Conservation (phyloP, 306 rosid species). For the Lathyrus oleraceus region DNA sequence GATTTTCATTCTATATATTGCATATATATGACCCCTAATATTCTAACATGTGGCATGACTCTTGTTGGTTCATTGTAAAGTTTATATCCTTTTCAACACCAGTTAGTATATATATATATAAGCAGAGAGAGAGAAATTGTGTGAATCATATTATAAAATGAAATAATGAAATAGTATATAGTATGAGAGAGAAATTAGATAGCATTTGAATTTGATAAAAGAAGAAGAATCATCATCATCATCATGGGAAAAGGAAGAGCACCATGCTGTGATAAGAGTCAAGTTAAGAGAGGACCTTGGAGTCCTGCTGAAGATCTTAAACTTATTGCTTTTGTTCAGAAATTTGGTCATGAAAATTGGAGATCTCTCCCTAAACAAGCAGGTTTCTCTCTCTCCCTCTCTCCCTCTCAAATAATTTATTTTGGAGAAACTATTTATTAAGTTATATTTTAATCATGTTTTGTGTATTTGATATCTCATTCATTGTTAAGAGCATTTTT, state of each 20-base stretch:
- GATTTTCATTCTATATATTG: conserved; percentile 56
- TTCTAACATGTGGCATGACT: conserved; percentile 53
- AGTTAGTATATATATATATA: conserved; percentile 24
- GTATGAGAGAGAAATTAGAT: conserved; percentile 14
- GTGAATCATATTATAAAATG: conserved; percentile 12
- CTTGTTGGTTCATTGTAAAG: conserved; percentile 44
- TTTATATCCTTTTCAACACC: conserved; percentile 12
- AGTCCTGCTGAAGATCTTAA: conserved; percentile 82
- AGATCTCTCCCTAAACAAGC: conserved; percentile 91
- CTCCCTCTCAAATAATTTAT: not conserved
- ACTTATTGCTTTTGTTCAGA: conserved; percentile 84
- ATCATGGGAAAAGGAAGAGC: conserved; percentile 94
- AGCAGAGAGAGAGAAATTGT: not conserved
- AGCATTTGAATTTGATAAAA: not conserved
- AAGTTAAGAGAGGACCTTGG: conserved; percentile 99
- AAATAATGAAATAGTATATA: conserved; percentile 13
- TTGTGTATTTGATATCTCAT: conserved; percentile 13
- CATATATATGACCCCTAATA: conserved; percentile 31
- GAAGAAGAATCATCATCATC: not conserved
- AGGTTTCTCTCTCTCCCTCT: conserved; percentile 42
- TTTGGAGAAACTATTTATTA: too few relatives aligned
- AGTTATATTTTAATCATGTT: conserved; percentile 6
- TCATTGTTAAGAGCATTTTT: conserved; percentile 9
- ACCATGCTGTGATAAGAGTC: conserved; percentile 85
- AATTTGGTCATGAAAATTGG: conserved; percentile 95